Evolutionary conservation across 2,329 filamentous ascomycete species (phyloP), one percentile per base, ranked within the genome.

Genomic region (Exophiala dermatitidis): DNA sequence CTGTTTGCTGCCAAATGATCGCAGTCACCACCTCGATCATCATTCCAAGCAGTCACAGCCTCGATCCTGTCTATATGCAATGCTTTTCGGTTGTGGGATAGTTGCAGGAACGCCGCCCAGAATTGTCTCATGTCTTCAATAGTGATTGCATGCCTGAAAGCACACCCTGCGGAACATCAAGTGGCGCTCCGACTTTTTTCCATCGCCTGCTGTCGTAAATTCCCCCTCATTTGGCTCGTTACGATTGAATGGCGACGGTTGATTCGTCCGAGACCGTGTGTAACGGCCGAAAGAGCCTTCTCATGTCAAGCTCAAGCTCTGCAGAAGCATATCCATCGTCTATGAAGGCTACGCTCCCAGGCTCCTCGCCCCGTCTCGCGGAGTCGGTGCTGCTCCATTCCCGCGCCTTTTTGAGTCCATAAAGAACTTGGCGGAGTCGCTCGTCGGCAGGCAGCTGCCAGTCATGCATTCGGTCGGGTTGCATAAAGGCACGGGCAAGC

Each of bases 271-370:
- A 28, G 4, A 57, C 32, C 12, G 33, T 46, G 7, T 56, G 66
- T 65, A 75, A 73, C 10, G 84, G 83, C 64, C 77, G 81, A 67
- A 88, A 88, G 47, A 89, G 74, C 62, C 82, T 75, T 64, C 81
- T 81, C 83, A 88, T 86, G 68, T 88, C 80, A 56, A 88, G 73
- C 5, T 81, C 85, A 61, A 85, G 73, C 65, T 85, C 78, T 59
- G 74, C 73, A 38, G 80, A 72, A 4, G 81, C 84, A 65, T 83
- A 88, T 53, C 79, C 76, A 58, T 83, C 79, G 64, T 86, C 81
- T 58, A 88, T 84, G 51, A 84, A 79, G 59, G 79, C 81, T 30
- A 88, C 77, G 32, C 82, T 85, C 59, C 84, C 84, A 53, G 84
- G 71, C 60, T 85, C 82, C 62, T 86, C 81, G 28, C 84, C 84